Base-by-base conservation (phyloP, 1,284 basidiomycete genomes). In the Naganishia sp. region DNA sequence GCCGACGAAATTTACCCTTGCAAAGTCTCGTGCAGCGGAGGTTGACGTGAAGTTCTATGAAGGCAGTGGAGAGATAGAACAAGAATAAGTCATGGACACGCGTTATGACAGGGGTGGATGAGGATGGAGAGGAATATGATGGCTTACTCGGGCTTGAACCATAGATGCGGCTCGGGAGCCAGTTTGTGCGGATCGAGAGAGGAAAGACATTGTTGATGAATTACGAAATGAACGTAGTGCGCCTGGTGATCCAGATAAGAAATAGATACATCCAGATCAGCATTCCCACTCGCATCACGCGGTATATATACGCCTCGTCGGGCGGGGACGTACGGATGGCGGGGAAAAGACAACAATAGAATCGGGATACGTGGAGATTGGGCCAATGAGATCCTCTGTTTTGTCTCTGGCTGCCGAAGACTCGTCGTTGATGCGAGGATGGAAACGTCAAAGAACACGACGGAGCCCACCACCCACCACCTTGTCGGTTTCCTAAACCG, bases 1-100 rank as follows among this genome's bases (percentile, higher is more conserved):
- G 48, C 90, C 90, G 73, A 93, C 81, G 68, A 93, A 86, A 31
- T 83, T 83, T 66, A 93, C 83, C 78, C 88, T 90, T 23, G 90
- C 84, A 55, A 92, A 73, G 75, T 73, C 73, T 31, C 67, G 65
- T 5, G 66, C 63, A 25, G 49, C 48, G 25, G 83, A 71, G 21
- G 85, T 84, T 3, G 87, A 86, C 9, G 88, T 87, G 77, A 92
- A 92, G 0, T 86, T 77, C 90, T 92, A n/a, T n/a, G 49, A 13
- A 28, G 10, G n/a, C 39, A n/a, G 33, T n/a, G n/a, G 42, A 21
- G 28, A 31, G 36, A 18, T 6, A 13, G 36, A 7, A 13, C 6
- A 39, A 28, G 4, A 7, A 39, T 39, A 13, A 39, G 36, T 10
- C 36, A 11, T 43, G 28, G 11, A 13, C 36, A 46, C 44, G 56